phyloP scores from a whole-genome alignment of 2,329 filamentous ascomycete species.

The Akanthomyces uredinophilus region DNA sequence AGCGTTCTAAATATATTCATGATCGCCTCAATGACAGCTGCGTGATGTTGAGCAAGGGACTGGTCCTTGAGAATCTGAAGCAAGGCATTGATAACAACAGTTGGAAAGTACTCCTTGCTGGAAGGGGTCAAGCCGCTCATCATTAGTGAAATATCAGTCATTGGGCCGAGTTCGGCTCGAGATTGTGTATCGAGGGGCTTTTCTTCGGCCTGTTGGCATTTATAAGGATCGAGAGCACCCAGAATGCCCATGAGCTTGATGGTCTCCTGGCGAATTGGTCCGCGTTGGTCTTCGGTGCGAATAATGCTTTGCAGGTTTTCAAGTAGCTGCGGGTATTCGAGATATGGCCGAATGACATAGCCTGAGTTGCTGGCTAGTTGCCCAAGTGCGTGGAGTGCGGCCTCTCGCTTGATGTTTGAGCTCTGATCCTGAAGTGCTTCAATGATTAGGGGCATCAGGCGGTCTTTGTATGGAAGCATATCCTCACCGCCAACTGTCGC shows the following conservation, averaged over 20 bases:
- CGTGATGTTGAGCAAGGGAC: constrained; percentile 86
- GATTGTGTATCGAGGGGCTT: constrained; percentile 75
- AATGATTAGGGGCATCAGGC: constrained; percentile 92
- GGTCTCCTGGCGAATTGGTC: constrained; percentile 81
- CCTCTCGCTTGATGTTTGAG: constrained; percentile 83
- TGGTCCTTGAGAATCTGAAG: constrained; percentile 88
- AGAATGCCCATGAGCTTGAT: constrained; percentile 96
- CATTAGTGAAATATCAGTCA: constrained; percentile 94
- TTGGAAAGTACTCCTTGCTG: constrained; percentile 97
- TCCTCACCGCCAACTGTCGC: constrained; percentile 90
- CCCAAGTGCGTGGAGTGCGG: constrained; percentile 82
- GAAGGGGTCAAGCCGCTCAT: constrained; percentile 96
- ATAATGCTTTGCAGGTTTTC: constrained; percentile 92
- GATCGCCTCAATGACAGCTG: constrained; percentile 90
- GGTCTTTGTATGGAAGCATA: constrained; percentile 86
- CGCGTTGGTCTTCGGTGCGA: constrained; percentile 79
- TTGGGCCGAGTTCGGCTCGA: constrained; percentile 54
- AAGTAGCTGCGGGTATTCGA: constrained; percentile 89
- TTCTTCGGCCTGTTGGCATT: constrained; percentile 91
- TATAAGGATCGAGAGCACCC: constrained; percentile 91
- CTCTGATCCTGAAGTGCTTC: constrained; percentile 91
- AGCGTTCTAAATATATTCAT: constrained; percentile 98
- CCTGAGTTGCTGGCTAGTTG: constrained; percentile 94
- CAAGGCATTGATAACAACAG: constrained; percentile 93
- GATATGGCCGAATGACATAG: constrained; percentile 94